Evolutionary conservation across 2,329 filamentous ascomycete genomes (phyloP).

Genomic region (Scedosporium apiospermum): DNA sequence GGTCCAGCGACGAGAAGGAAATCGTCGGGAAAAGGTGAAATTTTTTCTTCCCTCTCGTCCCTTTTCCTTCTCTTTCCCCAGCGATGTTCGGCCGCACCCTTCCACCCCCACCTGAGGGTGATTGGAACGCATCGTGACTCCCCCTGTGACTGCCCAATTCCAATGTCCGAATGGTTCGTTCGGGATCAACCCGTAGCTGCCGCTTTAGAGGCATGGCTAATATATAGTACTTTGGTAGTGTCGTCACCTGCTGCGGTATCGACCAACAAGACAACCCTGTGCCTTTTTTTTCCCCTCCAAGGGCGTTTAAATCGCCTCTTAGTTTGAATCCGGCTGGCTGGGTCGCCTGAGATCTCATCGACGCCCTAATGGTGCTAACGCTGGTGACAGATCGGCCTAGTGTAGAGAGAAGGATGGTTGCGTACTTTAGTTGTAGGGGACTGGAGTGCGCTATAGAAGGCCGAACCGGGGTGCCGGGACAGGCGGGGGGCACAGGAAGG

Average conservation of each 20-base stretch:
- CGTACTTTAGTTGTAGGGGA: background rate
- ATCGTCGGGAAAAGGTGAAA: background rate
- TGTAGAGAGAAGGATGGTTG: constrained; percentile 1
- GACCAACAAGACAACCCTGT: constrained; percentile 20
- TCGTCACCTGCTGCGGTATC: constrained; percentile 13
- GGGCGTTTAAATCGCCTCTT: constrained; percentile 11
- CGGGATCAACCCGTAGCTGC: background rate
- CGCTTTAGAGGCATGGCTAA: background rate
- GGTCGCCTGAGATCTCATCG: constrained; percentile 29
- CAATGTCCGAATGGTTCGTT: background rate
- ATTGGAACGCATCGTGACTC: too few relatives aligned
- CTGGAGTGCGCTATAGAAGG: background rate
- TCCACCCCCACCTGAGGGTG: too few relatives aligned
- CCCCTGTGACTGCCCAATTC: too few relatives aligned
- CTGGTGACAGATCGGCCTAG: constrained; percentile 7
- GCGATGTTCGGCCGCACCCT: too few relatives aligned
- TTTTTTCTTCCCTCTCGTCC: background rate
- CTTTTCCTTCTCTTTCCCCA: background rate
- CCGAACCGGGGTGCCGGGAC: background rate
- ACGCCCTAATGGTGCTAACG: constrained; percentile 18
- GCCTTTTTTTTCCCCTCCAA: constrained; percentile 30
- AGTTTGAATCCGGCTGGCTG: constrained; percentile 10
- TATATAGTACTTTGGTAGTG: background rate
- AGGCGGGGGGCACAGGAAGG: background rate
- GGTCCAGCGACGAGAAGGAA: background rate